Evolutionary conservation across 345 rosid genomes (phyloP).

Genomic region (Jatropha curcas): DNA sequence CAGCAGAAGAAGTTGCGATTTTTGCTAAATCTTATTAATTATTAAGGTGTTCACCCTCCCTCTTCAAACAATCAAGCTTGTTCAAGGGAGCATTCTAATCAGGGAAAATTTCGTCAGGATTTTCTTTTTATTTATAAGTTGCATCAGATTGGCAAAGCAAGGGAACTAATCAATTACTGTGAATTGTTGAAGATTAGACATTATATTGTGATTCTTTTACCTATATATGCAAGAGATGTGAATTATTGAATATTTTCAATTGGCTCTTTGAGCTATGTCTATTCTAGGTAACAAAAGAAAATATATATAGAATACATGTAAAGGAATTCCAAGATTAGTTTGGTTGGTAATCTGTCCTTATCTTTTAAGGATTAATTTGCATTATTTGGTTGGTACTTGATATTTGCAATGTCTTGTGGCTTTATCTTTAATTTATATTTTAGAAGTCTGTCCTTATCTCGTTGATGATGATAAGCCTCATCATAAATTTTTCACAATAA

Average conservation of each 20-base stretch:
- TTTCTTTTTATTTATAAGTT: not conserved
- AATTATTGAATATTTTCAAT: too few species aligned
- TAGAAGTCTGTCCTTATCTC: not conserved
- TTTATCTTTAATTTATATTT: too few species aligned
- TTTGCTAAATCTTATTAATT: slow-evolving; percentile 81
- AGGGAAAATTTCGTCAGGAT: not conserved
- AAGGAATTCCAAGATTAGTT: too few species aligned
- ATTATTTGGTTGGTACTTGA: too few species aligned
- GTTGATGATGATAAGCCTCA: not conserved
- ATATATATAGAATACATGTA: too few species aligned
- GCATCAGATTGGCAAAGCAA: not conserved
- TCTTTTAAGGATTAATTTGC: too few species aligned
- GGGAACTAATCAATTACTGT: not conserved
- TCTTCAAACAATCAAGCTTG: not conserved
- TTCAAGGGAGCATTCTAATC: not conserved
- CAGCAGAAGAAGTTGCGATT: slow-evolving; percentile 80
- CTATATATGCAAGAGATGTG: not conserved
- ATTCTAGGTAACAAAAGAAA: too few species aligned
- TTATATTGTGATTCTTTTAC: not conserved
- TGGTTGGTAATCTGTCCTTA: too few species aligned
- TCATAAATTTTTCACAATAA: not conserved
- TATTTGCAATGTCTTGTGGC: too few species aligned
- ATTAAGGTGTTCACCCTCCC: not conserved
- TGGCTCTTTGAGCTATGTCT: too few species aligned
- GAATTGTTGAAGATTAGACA: not conserved